Evolutionary conservation across 768 basidiomycete species (phyloP).

Genomic region (Polyporus arcularius): DNA sequence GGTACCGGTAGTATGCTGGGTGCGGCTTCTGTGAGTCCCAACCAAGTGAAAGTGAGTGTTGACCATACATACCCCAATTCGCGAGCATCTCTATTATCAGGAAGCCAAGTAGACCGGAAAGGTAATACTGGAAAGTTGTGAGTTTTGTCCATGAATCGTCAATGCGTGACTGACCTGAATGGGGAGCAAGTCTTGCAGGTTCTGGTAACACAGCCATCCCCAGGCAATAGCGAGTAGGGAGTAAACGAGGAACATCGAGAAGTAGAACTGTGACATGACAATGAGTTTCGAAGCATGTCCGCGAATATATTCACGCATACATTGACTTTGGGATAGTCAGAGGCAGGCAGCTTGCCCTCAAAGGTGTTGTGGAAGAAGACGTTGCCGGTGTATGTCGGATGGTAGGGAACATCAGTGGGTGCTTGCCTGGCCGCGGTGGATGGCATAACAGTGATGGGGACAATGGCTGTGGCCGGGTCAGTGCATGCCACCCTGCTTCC

Average conservation of each 20-base stretch:
- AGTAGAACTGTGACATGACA: conserved; percentile 68
- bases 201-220: conserved; percentile 82
- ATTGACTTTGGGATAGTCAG: conserved; percentile 96
- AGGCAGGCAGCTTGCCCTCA: conserved; percentile 83
- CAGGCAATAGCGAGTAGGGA: conserved; percentile 65
- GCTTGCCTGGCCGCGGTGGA: conserved; percentile 36
- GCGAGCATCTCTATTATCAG: conserved; percentile 94
- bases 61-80: conserved; percentile 60
- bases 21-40: not conserved
- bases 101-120: conserved; percentile 84
- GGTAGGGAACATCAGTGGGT: conserved; percentile 56
- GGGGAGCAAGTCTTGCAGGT: conserved; percentile 81
- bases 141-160: not conserved
- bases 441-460: conserved; percentile 83
- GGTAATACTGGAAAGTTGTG: conserved; percentile 65
- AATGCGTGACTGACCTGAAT: conserved; percentile 62
- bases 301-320: conserved; percentile 46
- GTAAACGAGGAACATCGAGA: conserved; percentile 83
- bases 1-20: conserved; percentile 88
- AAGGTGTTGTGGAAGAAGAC: conserved; percentile 90
- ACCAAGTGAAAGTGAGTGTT: not conserved
- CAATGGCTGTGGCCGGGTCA: conserved; percentile 54
- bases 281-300: not conserved
- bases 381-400: conserved; percentile 76
- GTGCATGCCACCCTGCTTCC: not conserved